A percentile compares a stretch with the other conserved stretches of the same genome.
phyloP scores from a whole-genome alignment of 345 rosid genomes.

The Rhodamnia rubescens region DNA sequence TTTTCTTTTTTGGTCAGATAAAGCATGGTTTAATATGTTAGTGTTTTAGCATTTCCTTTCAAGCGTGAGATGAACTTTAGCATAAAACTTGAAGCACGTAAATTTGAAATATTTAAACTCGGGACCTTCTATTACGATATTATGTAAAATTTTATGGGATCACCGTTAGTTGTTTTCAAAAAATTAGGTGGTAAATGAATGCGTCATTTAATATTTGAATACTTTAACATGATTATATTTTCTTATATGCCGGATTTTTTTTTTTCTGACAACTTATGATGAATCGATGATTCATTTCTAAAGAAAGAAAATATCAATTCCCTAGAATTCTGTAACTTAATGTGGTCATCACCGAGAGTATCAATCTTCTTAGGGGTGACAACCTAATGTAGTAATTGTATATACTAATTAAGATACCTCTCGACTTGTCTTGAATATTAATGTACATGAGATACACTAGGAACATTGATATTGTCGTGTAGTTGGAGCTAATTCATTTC shows the following conservation, averaged over 20 bases:
- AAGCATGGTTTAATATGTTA: neutral
- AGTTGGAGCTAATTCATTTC: neutral
- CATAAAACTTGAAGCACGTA: neutral
- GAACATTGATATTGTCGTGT: neutral
- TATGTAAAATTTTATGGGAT: neutral
- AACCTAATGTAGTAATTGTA: neutral
- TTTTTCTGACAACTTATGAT: neutral
- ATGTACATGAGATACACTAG: neutral
- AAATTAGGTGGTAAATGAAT: neutral
- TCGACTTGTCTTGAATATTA: neutral
- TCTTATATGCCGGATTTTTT: neutral
- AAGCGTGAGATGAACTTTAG: neutral
- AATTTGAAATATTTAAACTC: neutral
- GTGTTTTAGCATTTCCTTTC: neutral
- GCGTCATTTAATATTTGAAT: neutral
- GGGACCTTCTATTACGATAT: accelerated
- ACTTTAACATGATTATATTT: neutral
- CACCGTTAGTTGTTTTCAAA: neutral
- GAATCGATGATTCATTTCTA: neutral
- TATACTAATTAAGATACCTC: neutral
- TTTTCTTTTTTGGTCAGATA: no score
- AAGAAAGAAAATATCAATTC: neutral
- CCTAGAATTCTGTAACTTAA: neutral
- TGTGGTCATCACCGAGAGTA: neutral
- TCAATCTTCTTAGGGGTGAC: neutral